Conservation (phyloP, 2,329 filamentous ascomycete genomes). For the Onygenales sp. region DNA sequence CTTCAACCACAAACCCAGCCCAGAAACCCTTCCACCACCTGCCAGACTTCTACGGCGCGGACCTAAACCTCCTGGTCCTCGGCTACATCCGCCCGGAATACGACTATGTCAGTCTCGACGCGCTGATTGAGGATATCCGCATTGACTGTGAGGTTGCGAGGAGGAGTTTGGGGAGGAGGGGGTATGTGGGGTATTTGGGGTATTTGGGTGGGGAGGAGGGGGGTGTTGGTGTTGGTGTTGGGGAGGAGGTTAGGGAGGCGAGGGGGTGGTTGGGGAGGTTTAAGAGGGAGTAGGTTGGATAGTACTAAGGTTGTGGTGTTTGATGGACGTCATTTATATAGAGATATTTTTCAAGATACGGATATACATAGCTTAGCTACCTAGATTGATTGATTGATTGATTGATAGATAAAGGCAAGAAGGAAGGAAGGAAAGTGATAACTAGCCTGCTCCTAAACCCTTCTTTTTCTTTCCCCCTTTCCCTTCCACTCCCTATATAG, state of each 20-base stretch:
- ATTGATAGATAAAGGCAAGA: too few relatives aligned
- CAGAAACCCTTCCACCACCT: constrained; percentile 24
- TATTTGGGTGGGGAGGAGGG: constrained; percentile 26
- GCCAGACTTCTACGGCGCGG: constrained; percentile 74
- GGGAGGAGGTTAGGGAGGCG: constrained; percentile 18
- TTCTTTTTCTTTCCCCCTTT: too few relatives aligned
- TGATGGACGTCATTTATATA: too few relatives aligned
- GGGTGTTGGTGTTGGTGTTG: constrained; percentile 15
- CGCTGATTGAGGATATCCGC: constrained; percentile 77
- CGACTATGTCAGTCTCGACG: constrained; percentile 78
- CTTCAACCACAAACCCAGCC: background rate
- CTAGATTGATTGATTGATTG: too few relatives aligned
- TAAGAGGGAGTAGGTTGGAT: background rate
- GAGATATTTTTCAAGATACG: too few relatives aligned
- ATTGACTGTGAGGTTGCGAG: constrained; percentile 78
- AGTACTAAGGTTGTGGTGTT: too few relatives aligned
- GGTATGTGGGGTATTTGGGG: constrained; percentile 42
- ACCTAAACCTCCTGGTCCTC: constrained; percentile 69
- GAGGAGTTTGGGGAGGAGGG: constrained; percentile 57
- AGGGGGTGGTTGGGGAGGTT: constrained; percentile 28
- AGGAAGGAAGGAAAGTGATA: too few relatives aligned
- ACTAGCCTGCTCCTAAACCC: too few relatives aligned
- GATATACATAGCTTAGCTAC: too few relatives aligned
- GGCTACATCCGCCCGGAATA: constrained; percentile 84
- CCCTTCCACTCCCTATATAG: too few relatives aligned